These are phyloP conservation scores for Ogataea allantospora DNA, from an alignment of 805 yeast species.

Conservation along the genomic window DNA sequence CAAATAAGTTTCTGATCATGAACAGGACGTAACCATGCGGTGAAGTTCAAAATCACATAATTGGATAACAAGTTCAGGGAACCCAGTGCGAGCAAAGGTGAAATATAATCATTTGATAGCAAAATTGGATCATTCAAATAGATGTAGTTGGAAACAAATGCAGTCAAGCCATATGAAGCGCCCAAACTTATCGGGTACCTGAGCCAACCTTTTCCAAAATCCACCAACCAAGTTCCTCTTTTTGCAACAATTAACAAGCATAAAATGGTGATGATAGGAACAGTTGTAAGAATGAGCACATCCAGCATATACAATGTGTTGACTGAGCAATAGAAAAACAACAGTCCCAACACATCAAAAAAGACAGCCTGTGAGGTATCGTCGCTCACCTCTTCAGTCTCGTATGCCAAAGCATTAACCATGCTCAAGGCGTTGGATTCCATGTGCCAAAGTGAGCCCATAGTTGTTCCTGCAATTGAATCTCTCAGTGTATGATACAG, in stretches of 20 bases:
- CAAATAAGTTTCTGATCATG: constrained; percentile 60
- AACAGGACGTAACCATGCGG: constrained; percentile 44
- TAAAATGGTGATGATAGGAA: constrained; percentile 53
- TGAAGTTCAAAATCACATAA: constrained; percentile 52
- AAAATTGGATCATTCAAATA: constrained; percentile 45
- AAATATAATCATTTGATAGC: constrained; percentile 48
- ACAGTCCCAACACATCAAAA: constrained; percentile 61
- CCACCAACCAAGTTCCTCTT: constrained; percentile 48
- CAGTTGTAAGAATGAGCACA: constrained; percentile 46
- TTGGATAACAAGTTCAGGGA: constrained; percentile 51
- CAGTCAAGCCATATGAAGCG: constrained; percentile 41
- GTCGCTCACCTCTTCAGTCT: constrained; percentile 32
- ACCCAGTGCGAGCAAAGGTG: constrained; percentile 50
- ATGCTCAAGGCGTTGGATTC: constrained; percentile 66
- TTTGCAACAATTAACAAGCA: constrained; percentile 46
- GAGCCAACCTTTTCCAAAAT: constrained; percentile 42
- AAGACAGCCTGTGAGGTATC: constrained; percentile 51
- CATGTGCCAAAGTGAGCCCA: constrained; percentile 83
- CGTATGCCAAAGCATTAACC: constrained; percentile 42
- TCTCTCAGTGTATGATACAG: constrained; percentile 80
- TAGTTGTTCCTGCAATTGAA: constrained; percentile 59
- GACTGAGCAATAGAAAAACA: constrained; percentile 53
- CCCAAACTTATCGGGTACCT: constrained; percentile 61
- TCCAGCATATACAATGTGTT: constrained; percentile 50
- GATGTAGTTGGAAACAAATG: constrained; percentile 40